Evolutionary conservation across 2,329 filamentous ascomycete genomes (phyloP).

Genomic region (Paramyrothecium sp.): DNA sequence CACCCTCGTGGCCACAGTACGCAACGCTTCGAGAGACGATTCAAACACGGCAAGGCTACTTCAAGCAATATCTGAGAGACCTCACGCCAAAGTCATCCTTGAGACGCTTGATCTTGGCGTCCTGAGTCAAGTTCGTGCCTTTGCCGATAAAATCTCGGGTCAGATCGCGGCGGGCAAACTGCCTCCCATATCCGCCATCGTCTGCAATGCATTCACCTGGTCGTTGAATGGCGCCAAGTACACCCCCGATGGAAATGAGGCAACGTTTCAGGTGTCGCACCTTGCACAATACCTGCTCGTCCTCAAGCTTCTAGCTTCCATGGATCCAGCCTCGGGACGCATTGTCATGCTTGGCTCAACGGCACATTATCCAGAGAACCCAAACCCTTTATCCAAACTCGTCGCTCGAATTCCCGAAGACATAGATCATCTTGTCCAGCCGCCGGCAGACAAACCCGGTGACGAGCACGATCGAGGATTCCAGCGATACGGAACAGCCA

Average conservation of each 20-base stretch:
- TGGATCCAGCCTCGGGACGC: background rate
- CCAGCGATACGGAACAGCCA: conserved; percentile 17
- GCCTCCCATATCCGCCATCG: conserved; percentile 13
- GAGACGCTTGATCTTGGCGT: conserved; percentile 13
- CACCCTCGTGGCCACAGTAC: conserved; percentile 30
- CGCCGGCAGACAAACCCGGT: background rate
- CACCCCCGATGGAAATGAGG: conserved; percentile 13
- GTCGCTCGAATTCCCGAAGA: background rate
- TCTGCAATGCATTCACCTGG: conserved; percentile 17
- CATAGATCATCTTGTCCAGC: background rate
- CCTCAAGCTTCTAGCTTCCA: conserved; percentile 11
- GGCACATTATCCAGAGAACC: background rate
- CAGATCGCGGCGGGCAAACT: conserved; percentile 3
- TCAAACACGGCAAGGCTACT: conserved; percentile 25
- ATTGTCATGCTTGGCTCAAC: background rate
- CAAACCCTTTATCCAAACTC: background rate
- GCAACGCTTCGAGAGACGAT: conserved; percentile 25
- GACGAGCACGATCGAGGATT: conserved; percentile 17
- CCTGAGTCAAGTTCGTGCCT: conserved; percentile 4
- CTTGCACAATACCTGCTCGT: conserved; percentile 17
- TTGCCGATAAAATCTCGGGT: conserved; percentile 4
- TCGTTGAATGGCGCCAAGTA: conserved; percentile 7
- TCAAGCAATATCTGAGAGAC: conserved; percentile 11
- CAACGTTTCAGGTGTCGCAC: conserved; percentile 17
- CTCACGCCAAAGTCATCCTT: conserved; percentile 2